These are phyloP conservation scores for Termitomyces sp. DNA, from an alignment of 768 basidiomycete genomes.

Conservation along the genomic window DNA sequence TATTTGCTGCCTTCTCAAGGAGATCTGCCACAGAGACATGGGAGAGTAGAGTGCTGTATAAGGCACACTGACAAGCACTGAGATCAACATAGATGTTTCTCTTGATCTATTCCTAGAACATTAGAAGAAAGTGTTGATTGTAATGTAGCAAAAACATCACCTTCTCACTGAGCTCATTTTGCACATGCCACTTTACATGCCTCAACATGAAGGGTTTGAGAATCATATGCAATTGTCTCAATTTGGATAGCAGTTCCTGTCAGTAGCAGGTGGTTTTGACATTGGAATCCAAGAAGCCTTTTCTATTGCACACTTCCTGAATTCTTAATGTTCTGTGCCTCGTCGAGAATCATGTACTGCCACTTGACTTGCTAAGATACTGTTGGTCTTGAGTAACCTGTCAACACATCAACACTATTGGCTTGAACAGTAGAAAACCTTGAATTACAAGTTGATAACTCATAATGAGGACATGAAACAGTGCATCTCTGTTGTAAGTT, in stretches of 20 bases:
- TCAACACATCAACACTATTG: background rate
- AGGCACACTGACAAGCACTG: conserved; percentile 83
- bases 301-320: conserved; percentile 96
- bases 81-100: conserved; percentile 92
- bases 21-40: conserved; percentile 95
- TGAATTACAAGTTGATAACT: conserved; percentile 85
- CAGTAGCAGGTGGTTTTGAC: conserved; percentile 88
- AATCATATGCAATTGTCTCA: conserved; percentile 96
- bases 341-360: conserved; percentile 99
- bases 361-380: conserved; percentile 95
- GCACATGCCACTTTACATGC: conserved; percentile 96
- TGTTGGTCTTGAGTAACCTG: conserved; percentile 96
- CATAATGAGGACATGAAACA: conserved; percentile 94
- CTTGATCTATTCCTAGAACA: conserved; percentile 67
- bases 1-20: conserved; percentile 86
- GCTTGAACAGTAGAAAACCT: conserved; percentile 9
- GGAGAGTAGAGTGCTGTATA: conserved; percentile 86
- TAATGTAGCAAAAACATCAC: conserved; percentile 29
- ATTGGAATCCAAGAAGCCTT: conserved; percentile 91
- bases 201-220: conserved; percentile 99
- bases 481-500: conserved; percentile 90
- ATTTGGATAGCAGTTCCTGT: conserved; percentile 98
- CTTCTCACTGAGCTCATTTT: conserved; percentile 99
- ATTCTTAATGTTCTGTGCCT: conserved; percentile 99
- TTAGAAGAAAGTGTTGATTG: background rate